These are phyloP conservation scores for Spizellomyces punctatus DNA, from an alignment of 192 early-diverging fungal species.

Conservation along the genomic window DNA sequence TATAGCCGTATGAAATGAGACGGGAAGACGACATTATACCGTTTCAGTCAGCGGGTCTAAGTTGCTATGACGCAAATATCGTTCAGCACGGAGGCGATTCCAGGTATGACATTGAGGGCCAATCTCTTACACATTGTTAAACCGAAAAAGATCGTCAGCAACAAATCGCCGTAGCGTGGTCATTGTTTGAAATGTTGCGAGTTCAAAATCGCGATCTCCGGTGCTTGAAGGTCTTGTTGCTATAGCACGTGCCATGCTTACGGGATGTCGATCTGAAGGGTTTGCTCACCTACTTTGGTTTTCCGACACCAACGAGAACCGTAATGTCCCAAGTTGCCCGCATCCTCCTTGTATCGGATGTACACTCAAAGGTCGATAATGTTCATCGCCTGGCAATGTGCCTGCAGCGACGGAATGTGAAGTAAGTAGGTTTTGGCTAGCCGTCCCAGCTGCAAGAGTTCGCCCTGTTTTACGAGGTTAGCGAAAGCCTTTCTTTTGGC, in stretches of 20 bases:
- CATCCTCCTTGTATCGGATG: slow-evolving; percentile 21
- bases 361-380: slow-evolving; percentile 35
- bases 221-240: too few relatives aligned
- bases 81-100: neutral
- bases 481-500: too few relatives aligned
- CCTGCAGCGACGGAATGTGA: slow-evolving; percentile 17
- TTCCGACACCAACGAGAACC: too few relatives aligned
- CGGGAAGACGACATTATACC: slow-evolving; percentile 35
- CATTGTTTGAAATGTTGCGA: slow-evolving; percentile 28
- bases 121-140: slow-evolving; percentile 82
- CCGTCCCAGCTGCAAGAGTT: too few relatives aligned
- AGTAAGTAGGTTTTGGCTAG: slow-evolving; percentile 10
- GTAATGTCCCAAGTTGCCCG: neutral
- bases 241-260: too few relatives aligned
- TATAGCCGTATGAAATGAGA: too few relatives aligned
- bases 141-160: slow-evolving; percentile 90
- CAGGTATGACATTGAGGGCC: neutral
- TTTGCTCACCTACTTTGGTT: too few relatives aligned
- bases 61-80: slow-evolving; percentile 58
- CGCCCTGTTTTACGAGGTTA: too few relatives aligned
- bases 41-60: slow-evolving; percentile 94
- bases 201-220: too few relatives aligned
- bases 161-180: slow-evolving; percentile 67
- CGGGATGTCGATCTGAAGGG: too few relatives aligned
- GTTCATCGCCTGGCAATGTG: slow-evolving; percentile 27